These are phyloP conservation scores for Perkinsus marinus DNA, from an alignment of 169 alveolate genomes.

Conservation along the genomic window DNA sequence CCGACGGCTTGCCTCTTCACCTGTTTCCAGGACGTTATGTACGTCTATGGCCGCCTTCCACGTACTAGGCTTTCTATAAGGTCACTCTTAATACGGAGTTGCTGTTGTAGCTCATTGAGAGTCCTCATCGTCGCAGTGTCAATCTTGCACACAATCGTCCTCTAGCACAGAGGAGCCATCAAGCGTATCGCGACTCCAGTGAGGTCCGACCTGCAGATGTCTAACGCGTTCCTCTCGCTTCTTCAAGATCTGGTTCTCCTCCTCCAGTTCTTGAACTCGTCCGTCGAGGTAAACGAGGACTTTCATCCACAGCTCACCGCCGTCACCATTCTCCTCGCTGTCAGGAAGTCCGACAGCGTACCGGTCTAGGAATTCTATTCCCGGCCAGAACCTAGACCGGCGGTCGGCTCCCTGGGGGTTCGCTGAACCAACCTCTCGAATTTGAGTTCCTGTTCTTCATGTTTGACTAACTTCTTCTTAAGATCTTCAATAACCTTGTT, in stretches of 20 bases:
- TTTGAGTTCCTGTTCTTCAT: background rate
- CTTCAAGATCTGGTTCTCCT: background rate
- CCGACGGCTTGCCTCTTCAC: background rate
- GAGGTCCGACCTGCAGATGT: background rate
- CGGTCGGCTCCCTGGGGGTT: background rate
- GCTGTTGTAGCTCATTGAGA: background rate
- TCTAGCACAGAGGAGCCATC: background rate
- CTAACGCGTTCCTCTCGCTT: background rate
- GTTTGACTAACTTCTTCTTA: background rate
- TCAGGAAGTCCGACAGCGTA: background rate
- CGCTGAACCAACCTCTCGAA: background rate
- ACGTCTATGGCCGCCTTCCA: background rate
- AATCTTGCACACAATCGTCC: background rate
- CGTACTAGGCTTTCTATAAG: background rate
- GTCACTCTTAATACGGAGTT: background rate
- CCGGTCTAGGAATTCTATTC: background rate
- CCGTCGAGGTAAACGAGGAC: background rate
- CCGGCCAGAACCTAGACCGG: background rate
- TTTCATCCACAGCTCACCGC: background rate
- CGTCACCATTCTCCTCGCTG: background rate
- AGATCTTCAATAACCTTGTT: background rate
- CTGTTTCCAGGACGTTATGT: background rate
- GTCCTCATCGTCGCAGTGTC: background rate
- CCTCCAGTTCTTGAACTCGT: background rate
- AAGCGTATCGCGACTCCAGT: background rate